A percentile compares a stretch with the other conserved stretches of the same genome.
Evolutionary conservation across 305 asterid genomes (phyloP).

Genomic region (Stenogyne calaminthoides): DNA sequence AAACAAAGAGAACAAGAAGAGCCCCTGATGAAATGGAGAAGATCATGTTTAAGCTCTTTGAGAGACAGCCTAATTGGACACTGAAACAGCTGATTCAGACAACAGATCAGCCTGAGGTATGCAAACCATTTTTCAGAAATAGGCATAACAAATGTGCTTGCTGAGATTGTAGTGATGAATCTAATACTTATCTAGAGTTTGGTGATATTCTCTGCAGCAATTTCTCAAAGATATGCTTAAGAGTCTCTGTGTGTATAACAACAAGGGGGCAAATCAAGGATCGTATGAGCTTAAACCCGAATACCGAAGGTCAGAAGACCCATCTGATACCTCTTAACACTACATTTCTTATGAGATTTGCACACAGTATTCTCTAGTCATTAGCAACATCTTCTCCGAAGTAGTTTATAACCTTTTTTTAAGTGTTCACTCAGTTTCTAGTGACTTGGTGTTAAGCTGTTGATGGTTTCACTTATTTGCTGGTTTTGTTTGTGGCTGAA

Average conservation of each 20-base stretch:
- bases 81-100: conserved; percentile 74
- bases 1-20: conserved; percentile 77
- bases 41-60: conserved; percentile 90
- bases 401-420: background rate
- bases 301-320: conserved; percentile 62
- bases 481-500: background rate
- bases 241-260: conserved; percentile 72
- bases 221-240: conserved; percentile 84
- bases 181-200: background rate
- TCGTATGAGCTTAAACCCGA: conserved; percentile 85
- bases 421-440: background rate
- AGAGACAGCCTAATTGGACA: conserved; percentile 89
- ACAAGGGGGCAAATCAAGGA: conserved; percentile 90
- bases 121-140: background rate
- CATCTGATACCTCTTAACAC: conserved; percentile 36
- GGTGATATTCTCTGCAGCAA: conserved; percentile 49
- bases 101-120: conserved; percentile 92
- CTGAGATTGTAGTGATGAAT: background rate
- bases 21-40: conserved; percentile 85
- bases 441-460: background rate
- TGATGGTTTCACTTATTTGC: background rate
- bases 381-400: background rate
- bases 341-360: background rate
- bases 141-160: background rate
- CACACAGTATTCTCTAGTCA: background rate